Conservation (phyloP, 257 asterid genomes). For the Scutellaria barbata region DNA sequence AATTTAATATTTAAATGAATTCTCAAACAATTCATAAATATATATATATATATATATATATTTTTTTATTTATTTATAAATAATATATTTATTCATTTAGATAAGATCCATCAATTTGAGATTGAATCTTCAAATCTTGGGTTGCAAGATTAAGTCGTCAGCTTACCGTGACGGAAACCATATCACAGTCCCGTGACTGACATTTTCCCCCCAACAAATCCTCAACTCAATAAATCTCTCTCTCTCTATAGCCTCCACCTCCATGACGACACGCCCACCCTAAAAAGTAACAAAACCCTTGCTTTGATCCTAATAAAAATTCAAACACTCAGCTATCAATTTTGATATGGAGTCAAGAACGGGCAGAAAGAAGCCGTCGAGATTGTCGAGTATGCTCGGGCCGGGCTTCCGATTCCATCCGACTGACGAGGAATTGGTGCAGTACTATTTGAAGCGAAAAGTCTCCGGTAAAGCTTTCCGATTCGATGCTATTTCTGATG, state of each 20-base stretch:
- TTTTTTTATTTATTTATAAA: too few species aligned
- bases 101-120: too few species aligned
- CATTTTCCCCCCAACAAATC: conserved; percentile 3
- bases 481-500: conserved; percentile 75
- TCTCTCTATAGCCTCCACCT: background rate
- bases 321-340: background rate
- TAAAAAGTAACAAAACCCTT: background rate
- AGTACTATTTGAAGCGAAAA: conserved; percentile 76
- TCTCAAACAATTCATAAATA: too few species aligned
- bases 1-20: too few species aligned
- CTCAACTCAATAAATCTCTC: background rate
- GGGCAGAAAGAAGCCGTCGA: conserved; percentile 33
- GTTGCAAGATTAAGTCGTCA: too few species aligned
- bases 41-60: too few species aligned
- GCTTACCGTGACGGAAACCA: background rate
- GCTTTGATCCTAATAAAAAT: background rate
- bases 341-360: conserved; percentile 35
- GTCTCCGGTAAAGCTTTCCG: conserved; percentile 56
- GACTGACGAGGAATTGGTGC: conserved; percentile 91
- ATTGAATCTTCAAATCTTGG: too few species aligned
- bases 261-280: background rate
- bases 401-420: conserved; percentile 96
- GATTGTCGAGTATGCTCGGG: conserved; percentile 56
- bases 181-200: conserved; percentile 11
- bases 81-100: too few species aligned